phyloP scores from a whole-genome alignment of 2,329 filamentous ascomycete species.

The Pyrenophora seminiperda region DNA sequence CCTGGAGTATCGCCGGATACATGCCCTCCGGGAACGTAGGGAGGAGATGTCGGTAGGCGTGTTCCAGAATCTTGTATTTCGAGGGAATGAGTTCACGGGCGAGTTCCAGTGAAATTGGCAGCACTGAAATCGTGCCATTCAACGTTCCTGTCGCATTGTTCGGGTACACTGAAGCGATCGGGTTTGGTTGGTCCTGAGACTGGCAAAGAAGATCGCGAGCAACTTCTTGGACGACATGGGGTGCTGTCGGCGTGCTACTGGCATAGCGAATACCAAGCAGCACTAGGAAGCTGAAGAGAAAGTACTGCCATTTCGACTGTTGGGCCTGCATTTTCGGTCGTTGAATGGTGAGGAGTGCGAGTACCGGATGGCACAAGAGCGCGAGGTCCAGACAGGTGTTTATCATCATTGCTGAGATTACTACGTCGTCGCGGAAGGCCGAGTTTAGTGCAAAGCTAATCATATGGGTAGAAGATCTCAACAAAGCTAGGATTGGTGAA shows the following conservation, averaged over 20 bases:
- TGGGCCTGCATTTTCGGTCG: slow-evolving; percentile 32
- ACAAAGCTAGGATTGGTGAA: slow-evolving; percentile 1
- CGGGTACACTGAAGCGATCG: slow-evolving; percentile 55
- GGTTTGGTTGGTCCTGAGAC: slow-evolving; percentile 52
- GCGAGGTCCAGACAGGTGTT: slow-evolving; percentile 38
- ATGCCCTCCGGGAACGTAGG: slow-evolving; percentile 57
- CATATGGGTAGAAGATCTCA: slow-evolving; percentile 10
- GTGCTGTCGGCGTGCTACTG: slow-evolving; percentile 19
- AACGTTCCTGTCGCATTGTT: slow-evolving; percentile 58
- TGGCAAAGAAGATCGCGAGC: slow-evolving; percentile 23
- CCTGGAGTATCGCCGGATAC: slow-evolving; percentile 61
- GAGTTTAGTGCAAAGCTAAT: slow-evolving; percentile 3
- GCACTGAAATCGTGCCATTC: slow-evolving; percentile 59
- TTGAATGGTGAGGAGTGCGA: slow-evolving; percentile 38
- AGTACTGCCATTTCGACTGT: slow-evolving; percentile 33
- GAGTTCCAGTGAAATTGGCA: slow-evolving; percentile 57
- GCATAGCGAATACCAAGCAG: slow-evolving; percentile 35
- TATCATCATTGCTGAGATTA: slow-evolving; percentile 26
- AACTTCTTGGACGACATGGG: neutral
- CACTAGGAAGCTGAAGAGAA: slow-evolving; percentile 34
- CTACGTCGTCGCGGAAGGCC: neutral
- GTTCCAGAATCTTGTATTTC: slow-evolving; percentile 57
- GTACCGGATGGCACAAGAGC: slow-evolving; percentile 39
- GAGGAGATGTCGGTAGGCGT: slow-evolving; percentile 55
- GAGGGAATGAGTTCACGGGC: slow-evolving; percentile 57